A percentile compares a stretch with the other conserved stretches of the same genome.
These are phyloP conservation scores for Protea cynaroides DNA, from an alignment of 164 flowering plant genomes.

Conservation along the genomic window DNA sequence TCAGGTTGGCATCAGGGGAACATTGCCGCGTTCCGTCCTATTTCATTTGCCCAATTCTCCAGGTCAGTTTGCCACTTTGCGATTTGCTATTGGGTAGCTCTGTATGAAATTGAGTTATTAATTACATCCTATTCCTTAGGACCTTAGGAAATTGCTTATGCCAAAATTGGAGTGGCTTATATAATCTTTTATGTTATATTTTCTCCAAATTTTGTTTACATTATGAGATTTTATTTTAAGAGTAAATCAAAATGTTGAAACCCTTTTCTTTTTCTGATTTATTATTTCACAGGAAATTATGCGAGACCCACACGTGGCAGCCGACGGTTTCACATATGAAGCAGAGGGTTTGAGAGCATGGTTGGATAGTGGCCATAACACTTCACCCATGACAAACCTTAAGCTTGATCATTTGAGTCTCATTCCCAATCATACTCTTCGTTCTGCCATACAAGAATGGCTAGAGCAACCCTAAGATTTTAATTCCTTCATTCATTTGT, in stretches of 20 bases:
- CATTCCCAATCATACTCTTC: slow-evolving; percentile 59
- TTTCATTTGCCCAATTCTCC: slow-evolving; percentile 76
- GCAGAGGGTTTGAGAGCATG: slow-evolving; percentile 72
- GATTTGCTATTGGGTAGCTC: background rate
- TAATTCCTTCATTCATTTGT: background rate
- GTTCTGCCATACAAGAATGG: slow-evolving; percentile 66
- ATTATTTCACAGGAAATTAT: slow-evolving; percentile 62
- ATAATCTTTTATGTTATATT: too few relatives aligned
- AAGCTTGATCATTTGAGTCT: slow-evolving; percentile 47
- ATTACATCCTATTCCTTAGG: too few relatives aligned
- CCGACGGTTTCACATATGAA: slow-evolving; percentile 91
- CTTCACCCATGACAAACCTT: slow-evolving; percentile 80
- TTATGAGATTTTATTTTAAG: too few relatives aligned
- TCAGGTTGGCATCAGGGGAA: slow-evolving; percentile 30
- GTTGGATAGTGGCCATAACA: slow-evolving; percentile 65
- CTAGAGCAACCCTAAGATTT: slow-evolving; percentile 25
- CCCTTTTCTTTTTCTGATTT: too few relatives aligned
- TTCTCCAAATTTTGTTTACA: too few relatives aligned
- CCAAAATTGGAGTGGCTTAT: too few relatives aligned
- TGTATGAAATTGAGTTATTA: too few relatives aligned
- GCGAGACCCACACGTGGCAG: slow-evolving; percentile 83
- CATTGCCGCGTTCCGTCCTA: slow-evolving; percentile 44
- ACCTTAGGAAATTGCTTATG: too few relatives aligned
- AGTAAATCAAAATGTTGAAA: too few relatives aligned
- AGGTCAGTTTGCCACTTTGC: slow-evolving; percentile 30